phyloP scores from a whole-genome alignment of 2,329 filamentous ascomycete species.

The Hypoxylon sp. region DNA sequence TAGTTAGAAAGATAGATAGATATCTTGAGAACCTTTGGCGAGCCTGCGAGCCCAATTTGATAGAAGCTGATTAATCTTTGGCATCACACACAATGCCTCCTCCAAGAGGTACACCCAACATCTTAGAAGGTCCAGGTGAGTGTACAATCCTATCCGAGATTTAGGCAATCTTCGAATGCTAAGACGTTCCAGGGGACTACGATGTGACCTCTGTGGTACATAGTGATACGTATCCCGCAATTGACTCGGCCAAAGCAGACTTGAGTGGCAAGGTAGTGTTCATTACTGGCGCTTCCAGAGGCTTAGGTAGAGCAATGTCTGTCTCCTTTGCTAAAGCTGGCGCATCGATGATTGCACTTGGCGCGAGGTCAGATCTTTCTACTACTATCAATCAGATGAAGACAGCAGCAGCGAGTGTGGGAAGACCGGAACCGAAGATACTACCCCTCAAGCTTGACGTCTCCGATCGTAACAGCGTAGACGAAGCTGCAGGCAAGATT shows the following conservation, averaged over 20 bases:
- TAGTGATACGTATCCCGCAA: conserved; percentile 55
- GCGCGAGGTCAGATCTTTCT: conserved; percentile 49
- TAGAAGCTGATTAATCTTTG: not conserved
- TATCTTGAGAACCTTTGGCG: no score
- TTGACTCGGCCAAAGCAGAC: conserved; percentile 51
- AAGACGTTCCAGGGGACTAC: conserved; percentile 47
- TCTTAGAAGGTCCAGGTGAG: conserved; percentile 48
- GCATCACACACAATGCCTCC: conserved; percentile 44
- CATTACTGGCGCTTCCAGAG: conserved; percentile 56
- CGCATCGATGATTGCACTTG: conserved; percentile 56
- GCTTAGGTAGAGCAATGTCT: conserved; percentile 54
- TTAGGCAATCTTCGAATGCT: not conserved
- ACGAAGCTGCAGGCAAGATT: conserved; percentile 51
- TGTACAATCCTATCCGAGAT: not conserved
- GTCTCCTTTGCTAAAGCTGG: conserved; percentile 56
- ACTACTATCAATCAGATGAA: conserved; percentile 48
- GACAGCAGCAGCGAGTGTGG: conserved; percentile 46
- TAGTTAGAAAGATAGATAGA: no score
- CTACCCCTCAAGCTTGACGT: conserved; percentile 56
- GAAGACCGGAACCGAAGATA: conserved; percentile 51
- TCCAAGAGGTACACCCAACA: conserved; percentile 46
- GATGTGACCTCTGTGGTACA: conserved; percentile 52
- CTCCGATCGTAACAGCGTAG: conserved; percentile 53
- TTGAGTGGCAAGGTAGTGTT: conserved; percentile 55
- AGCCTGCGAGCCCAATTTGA: not conserved